Percentiles rank a stretch among this genome's conserved stretches.
phyloP scores from a whole-genome alignment of 352 stramenopile genomes.

The Phytopythium mirpurense region DNA sequence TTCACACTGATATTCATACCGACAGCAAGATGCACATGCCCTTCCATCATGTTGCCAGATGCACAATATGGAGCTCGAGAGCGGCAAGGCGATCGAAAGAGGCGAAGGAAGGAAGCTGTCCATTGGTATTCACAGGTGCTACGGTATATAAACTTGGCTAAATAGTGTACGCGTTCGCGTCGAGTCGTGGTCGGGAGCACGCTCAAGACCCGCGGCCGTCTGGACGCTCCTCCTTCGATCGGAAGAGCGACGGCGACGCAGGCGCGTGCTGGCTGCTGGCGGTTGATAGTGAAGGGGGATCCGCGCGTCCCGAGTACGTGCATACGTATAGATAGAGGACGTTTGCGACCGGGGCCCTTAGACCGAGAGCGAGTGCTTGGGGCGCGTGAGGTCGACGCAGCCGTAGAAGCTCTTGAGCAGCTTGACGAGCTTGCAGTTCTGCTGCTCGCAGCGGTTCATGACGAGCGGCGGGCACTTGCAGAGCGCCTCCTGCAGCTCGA shows the following conservation, averaged over 20 bases:
- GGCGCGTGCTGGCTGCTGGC: background rate
- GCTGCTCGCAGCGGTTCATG: conserved; percentile 66
- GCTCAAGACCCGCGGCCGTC: conserved; percentile 6
- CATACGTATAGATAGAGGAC: conserved; percentile 4
- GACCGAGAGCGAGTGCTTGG: conserved; percentile 41
- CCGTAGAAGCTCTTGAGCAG: conserved; percentile 86
- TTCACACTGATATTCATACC: no score
- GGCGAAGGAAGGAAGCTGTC: background rate
- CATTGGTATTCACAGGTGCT: conserved; percentile 2
- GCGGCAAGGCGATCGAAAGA: background rate
- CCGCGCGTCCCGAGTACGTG: background rate
- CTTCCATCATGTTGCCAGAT: no score
- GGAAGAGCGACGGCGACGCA: conserved; percentile 11
- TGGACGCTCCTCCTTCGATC: conserved; percentile 26
- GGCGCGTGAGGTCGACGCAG: conserved; percentile 40
- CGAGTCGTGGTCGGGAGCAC: background rate
- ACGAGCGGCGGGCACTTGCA: conserved; percentile 73
- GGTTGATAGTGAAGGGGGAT: background rate
- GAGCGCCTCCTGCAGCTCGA: conserved; percentile 68
- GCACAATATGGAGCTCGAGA: no score
- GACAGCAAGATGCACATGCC: no score
- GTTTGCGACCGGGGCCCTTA: conserved; percentile 13
- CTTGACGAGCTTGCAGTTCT: conserved; percentile 81
- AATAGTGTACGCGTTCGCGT: conserved; percentile 4
- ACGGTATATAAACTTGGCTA: background rate